These are phyloP conservation scores for Parasarocladium wereldwijsianum DNA, from an alignment of 2,329 filamentous ascomycete species.

Conservation along the genomic window DNA sequence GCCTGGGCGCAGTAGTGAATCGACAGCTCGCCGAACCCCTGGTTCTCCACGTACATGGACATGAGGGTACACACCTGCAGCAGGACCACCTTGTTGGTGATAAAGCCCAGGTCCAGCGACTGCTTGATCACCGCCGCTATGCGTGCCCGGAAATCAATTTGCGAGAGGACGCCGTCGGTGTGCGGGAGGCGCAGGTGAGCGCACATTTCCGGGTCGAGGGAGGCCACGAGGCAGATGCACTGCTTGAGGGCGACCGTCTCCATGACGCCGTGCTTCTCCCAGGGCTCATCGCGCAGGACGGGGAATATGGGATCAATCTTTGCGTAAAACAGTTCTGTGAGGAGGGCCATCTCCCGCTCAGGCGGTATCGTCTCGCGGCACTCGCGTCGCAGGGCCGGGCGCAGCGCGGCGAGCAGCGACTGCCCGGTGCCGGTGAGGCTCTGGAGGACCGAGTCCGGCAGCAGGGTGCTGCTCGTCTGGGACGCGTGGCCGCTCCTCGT, in stretches of 20 bases:
- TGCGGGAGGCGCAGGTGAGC: slow-evolving; percentile 8
- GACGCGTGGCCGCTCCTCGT: slow-evolving; percentile 3
- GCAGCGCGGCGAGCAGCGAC: slow-evolving; percentile 7
- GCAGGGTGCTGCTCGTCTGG: slow-evolving; percentile 2
- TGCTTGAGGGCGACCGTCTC: slow-evolving; percentile 9
- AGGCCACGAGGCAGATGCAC: slow-evolving; percentile 10
- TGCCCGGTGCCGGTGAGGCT: slow-evolving; percentile 4
- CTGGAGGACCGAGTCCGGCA: slow-evolving; percentile 7
- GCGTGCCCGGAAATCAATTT: slow-evolving; percentile 7
- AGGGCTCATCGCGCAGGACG: slow-evolving; percentile 9
- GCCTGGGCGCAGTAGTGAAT: slow-evolving; percentile 10
- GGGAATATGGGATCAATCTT: slow-evolving; percentile 11
- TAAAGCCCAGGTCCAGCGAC: slow-evolving; percentile 8
- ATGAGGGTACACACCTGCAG: slow-evolving; percentile 8
- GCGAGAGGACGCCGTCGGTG: slow-evolving; percentile 5
- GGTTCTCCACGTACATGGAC: slow-evolving; percentile 9
- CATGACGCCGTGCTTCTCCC: slow-evolving; percentile 8
- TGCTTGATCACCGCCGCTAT: slow-evolving; percentile 8
- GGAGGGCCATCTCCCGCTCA: slow-evolving; percentile 6
- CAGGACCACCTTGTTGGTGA: slow-evolving; percentile 7
- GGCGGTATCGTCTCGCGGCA: slow-evolving; percentile 7
- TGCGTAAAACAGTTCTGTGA: slow-evolving; percentile 8
- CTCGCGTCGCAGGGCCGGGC: slow-evolving; percentile 8
- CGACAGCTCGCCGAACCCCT: slow-evolving; percentile 8
- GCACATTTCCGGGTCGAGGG: slow-evolving; percentile 8